Percentiles rank a stretch among this genome's conserved stretches.
Evolutionary conservation across 768 basidiomycete species (phyloP).

Genomic region (Collybia mongolica): DNA sequence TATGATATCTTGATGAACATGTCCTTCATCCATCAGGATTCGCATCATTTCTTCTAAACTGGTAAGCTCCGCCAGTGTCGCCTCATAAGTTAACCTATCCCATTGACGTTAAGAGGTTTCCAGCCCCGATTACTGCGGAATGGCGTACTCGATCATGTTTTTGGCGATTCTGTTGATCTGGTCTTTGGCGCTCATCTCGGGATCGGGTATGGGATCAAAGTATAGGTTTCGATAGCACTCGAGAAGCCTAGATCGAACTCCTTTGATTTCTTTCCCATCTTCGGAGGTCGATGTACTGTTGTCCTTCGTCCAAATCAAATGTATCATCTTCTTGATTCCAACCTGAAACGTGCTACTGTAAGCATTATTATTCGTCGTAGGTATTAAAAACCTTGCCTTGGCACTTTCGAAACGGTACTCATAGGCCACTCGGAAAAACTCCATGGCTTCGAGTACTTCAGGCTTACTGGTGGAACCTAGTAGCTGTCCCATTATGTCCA

Average conservation of each 20-base stretch:
- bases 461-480: slow-evolving; percentile 85
- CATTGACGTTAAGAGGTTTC: background rate
- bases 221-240: slow-evolving; percentile 88
- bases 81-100: slow-evolving; percentile 81
- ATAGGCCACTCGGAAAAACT: slow-evolving; percentile 83
- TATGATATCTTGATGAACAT: slow-evolving; percentile 82
- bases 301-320: slow-evolving; percentile 96
- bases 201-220: slow-evolving; percentile 77
- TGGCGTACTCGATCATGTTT: slow-evolving; percentile 90
- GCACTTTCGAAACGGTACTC: slow-evolving; percentile 81
- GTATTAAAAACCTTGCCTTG: slow-evolving; percentile 41
- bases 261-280: slow-evolving; percentile 74
- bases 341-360: slow-evolving; percentile 40
- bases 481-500: slow-evolving; percentile 71
- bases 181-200: slow-evolving; percentile 63
- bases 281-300: slow-evolving; percentile 71
- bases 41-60: slow-evolving; percentile 96
- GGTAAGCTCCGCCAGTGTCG: slow-evolving; percentile 92
- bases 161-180: slow-evolving; percentile 92
- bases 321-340: slow-evolving; percentile 95
- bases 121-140: background rate
- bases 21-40: slow-evolving; percentile 90
- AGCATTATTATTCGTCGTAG: slow-evolving; percentile 1
- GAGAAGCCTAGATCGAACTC: slow-evolving; percentile 81
- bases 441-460: slow-evolving; percentile 82